Base-by-base conservation (phyloP, 2,329 filamentous ascomycete species). In the Tolypocladium inflatum region DNA sequence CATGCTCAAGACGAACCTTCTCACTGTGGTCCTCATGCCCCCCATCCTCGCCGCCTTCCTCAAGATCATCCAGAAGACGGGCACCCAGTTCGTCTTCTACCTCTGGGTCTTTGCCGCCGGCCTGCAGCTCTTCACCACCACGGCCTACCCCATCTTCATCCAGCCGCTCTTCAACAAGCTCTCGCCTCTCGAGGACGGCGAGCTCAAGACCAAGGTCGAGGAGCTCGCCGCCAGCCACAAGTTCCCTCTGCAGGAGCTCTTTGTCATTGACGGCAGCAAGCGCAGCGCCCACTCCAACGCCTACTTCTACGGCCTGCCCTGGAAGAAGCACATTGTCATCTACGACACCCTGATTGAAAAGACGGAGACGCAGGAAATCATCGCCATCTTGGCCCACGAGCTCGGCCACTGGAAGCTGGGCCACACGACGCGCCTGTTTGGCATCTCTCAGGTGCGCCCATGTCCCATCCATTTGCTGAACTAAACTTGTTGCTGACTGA, bases 301-400 rank as follows among this genome's bases (percentile, higher is more conserved):
- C 39, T 94, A 95, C 76, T 99, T 99, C 78, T 97, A 95, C 67
- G 94, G 94, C 60, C 83, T 99, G 58, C 94, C 94, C 48, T 99
- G 93, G 92, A 97, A 97, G 83, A 97, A 97, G 83, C 95, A 97
- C 79, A 99, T 99, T 78, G 94, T 99, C 68, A 95, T 99, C 70
- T 99, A 96, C 72, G 94, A 99, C 71, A 99, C 95, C 6, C 77
- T 99, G 62, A 91, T 99, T 62, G 93, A 97, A 75, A 96, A 97
- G 83, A 94, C 89, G 72, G 85, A 92, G 62, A 86, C 89, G 4
- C 83, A 94, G 69, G 94, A 99, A 74, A 92, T 99, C 45, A 90
- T 96, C 59, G 93, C 94, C 63, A 92, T 99, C 56, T 79, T 99
- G 57, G 92, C 91, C 41, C 94, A 99, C 72, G 94, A 99, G 75